Conservation (phyloP, 148 eudicot species). For the Chenopodium formosanum region DNA sequence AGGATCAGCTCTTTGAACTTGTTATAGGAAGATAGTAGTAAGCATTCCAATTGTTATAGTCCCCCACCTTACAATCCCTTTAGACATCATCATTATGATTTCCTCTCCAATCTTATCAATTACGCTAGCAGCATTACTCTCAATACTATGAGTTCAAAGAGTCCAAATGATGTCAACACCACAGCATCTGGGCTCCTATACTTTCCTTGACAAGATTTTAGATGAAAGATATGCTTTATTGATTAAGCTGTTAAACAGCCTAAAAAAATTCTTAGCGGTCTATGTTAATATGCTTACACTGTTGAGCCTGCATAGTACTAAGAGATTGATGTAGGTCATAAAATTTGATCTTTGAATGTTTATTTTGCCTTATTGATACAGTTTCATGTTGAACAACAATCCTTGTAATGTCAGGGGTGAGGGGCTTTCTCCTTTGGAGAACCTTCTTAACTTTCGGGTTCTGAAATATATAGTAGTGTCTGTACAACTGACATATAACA, state of each 20-base stretch:
- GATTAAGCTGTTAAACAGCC: background rate
- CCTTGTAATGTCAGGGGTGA: background rate
- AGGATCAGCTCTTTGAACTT: background rate
- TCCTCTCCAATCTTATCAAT: background rate
- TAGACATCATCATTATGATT: background rate
- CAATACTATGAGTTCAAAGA: background rate
- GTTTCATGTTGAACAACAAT: background rate
- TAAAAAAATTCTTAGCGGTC: background rate
- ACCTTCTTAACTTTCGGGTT: background rate
- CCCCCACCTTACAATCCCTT: background rate
- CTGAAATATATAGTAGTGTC: background rate
- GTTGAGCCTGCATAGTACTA: background rate
- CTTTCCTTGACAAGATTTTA: background rate
- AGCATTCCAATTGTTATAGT: background rate
- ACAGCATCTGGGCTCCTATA: background rate
- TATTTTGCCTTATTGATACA: background rate
- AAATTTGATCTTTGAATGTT: background rate
- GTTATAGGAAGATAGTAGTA: background rate
- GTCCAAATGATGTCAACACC: background rate
- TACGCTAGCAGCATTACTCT: background rate
- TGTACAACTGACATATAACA: background rate
- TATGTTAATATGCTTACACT: background rate
- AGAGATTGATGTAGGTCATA: background rate
- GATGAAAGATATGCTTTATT: background rate
- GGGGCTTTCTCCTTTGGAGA: background rate